A percentile compares a stretch with the other conserved stretches of the same genome.
These are phyloP conservation scores for Sporothrix brunneoviolacea DNA, from an alignment of 2,329 filamentous ascomycete genomes.

Conservation along the genomic window DNA sequence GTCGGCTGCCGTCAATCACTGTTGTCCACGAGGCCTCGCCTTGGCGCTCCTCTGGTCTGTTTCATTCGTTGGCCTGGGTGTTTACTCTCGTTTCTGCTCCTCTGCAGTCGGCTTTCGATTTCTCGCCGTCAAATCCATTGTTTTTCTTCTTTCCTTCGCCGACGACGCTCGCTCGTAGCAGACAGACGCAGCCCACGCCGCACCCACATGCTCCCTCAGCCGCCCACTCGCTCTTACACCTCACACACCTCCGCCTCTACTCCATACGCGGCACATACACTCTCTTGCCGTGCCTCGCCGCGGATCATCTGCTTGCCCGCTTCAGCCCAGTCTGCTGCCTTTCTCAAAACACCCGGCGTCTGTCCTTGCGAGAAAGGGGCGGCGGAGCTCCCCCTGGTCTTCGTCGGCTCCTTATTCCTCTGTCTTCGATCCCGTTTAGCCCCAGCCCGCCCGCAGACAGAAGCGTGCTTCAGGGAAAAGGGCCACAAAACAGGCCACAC, in stretches of 20 bases:
- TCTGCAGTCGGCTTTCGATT: neutral
- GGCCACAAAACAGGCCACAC: neutral
- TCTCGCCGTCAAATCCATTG: too few relatives aligned
- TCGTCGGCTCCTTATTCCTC: neutral
- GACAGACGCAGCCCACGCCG: too few relatives aligned
- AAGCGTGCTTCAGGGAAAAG: slow-evolving; percentile 1
- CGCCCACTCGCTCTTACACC: slow-evolving; percentile 1
- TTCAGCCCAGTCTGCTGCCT: neutral
- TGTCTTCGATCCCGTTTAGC: neutral
- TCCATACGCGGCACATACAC: slow-evolving; percentile 7
- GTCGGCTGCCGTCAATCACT: neutral
- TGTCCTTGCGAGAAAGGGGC: too few relatives aligned
- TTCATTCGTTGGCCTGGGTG: too few relatives aligned
- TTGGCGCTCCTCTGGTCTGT: too few relatives aligned
- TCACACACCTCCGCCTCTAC: slow-evolving; percentile 4
- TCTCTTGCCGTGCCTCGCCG: slow-evolving; percentile 7
- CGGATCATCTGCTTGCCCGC: slow-evolving; percentile 6
- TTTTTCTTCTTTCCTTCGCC: neutral
- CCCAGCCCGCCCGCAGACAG: slow-evolving; percentile 3
- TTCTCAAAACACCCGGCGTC: slow-evolving; percentile 7
- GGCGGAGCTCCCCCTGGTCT: too few relatives aligned
- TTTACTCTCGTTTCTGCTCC: neutral
- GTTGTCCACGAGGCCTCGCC: neutral
- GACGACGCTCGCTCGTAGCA: too few relatives aligned
- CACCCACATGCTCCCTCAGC: neutral